Evolutionary conservation across 495 filamentous ascomycete species (phyloP), one percentile per base, ranked within the genome.

Genomic region (Lophiotrema nucula): DNA sequence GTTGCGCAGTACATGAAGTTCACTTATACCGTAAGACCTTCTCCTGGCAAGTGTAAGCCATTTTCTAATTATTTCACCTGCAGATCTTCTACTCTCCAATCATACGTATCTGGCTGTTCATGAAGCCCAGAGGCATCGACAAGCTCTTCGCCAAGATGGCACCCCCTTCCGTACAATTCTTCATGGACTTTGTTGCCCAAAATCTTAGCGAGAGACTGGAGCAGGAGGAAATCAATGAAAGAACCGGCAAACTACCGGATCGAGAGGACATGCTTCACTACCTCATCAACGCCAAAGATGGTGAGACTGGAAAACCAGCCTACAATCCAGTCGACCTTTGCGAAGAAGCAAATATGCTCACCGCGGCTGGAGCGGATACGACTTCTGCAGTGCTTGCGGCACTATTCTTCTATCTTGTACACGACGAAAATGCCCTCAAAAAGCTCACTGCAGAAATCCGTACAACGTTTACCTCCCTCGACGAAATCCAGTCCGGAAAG

Each of bases 111-210:
- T 55, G 25, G 5, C 13, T 55, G 1, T 55, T 18, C 19, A 31
- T 46, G 52, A 55, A 55, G 28, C 52, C 52, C 3, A 13, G 52
- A 33, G 52, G 52, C 19, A 15, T 55, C 16, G 41, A 55, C 52
- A 13, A 19, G 25, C 52, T 55, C 39, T 31, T 46, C 12, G 19
- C 22, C 4, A 15, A 19, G 4, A 12, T 19, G 5, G 25, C 41
- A 1, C 52, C 52, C 4, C 6, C 38, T 2, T 12, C 42, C 10
- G 41, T 55, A 19, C 12, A 24, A 4, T 13, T 25, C 19, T 55
- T n/a, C 15, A 13, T 19, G 35, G 28, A 55, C 2, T 55, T 55
- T 46, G 41, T 55, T n/a, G 35, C 31, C 25, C 13, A 55, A 37
- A 19, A 21, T 13, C 39, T 55, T 18, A n/a, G 22, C 11, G 41